Evolutionary conservation across 225 moss, liverwort and hornwort genomes (phyloP), one percentile per base, ranked within the genome.

Genomic region (Bryoerythrophyllum caledonicum): DNA sequence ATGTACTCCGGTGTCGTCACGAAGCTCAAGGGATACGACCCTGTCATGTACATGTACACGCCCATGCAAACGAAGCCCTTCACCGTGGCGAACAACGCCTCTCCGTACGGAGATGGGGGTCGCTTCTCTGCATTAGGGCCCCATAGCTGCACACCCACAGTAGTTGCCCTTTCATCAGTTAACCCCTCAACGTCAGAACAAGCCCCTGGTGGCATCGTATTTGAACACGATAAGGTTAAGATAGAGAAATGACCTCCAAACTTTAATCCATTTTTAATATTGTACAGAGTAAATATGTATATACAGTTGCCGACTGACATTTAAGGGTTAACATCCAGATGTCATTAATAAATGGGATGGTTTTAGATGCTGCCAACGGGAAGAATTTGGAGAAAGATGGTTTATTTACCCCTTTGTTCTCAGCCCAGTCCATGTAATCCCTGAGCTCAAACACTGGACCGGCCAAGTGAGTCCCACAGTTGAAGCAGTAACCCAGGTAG

Each of bases 401-500:
- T n/a, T 7, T 24, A 19, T 5, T 70, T 72, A 72, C 72, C 72
- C 78, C 86, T 13, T 72, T 66, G 16, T 85, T 67, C 21, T 88
- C 77, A 1, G 86, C 86, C 92, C 92, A 92, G 26, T 88, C 80
- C 76, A 88, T 71, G 74, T 92, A 90, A 27, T 88, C 90, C 12
- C 68, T 81, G 16, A 90, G 68, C 80, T 92, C 92, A 48, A 78
- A 88, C 49, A 90, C 82, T 2, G 92, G 92, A 30, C 90, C 92
- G 43, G 82, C 90, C 19, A 92, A 78, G 66, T 90, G 90, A 1
- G 75, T 81, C 26, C 90, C 92, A 74, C 92, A 92, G 68, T 90
- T 88, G 76, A 88, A 77, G 70, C 92, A 92, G 58, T 86, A 92
- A 63, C 92, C 92, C 8, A 90, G 78, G 62, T 82, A 92, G n/a